Evolutionary conservation across 192 early-diverging fungal species (phyloP).

Genomic region (Coemansia sp.): DNA sequence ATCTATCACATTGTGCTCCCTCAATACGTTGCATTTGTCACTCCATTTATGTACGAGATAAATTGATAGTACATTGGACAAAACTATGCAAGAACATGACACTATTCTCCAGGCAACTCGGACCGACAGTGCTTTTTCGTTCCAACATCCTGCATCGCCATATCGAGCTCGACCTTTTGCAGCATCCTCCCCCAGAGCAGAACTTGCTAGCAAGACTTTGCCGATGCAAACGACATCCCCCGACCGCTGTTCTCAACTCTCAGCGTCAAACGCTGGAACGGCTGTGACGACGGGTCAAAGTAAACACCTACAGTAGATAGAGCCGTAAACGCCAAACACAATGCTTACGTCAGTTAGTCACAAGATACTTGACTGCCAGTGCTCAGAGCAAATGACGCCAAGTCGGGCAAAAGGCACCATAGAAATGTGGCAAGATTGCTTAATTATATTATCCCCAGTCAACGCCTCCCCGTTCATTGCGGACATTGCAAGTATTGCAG

Average conservation of each 20-base stretch:
- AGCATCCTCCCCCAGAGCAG: not conserved
- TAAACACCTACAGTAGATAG: conserved; percentile 36
- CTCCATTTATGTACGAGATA: not conserved
- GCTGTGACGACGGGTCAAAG: conserved; percentile 36
- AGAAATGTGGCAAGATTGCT: not conserved
- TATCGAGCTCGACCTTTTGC: not conserved
- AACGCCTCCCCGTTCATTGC: not conserved
- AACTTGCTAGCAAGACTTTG: conserved; percentile 19
- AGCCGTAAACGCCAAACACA: too few species aligned
- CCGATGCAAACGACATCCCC: conserved; percentile 35
- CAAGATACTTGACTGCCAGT: conserved; percentile 2
- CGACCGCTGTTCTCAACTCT: conserved; percentile 18
- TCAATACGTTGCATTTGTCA: too few species aligned
- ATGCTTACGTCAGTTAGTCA: not conserved
- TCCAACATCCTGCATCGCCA: not conserved
- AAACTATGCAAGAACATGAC: not conserved
- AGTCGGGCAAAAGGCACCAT: not conserved
- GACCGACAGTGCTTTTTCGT: not conserved
- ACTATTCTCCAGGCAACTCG: not conserved
- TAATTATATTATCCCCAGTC: not conserved
- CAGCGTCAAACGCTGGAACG: conserved; percentile 42
- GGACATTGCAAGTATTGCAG: not conserved
- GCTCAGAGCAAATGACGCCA: not conserved
- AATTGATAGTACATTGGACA: conserved; percentile 8
- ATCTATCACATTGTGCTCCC: too few species aligned